A percentile compares a stretch with the other conserved stretches of the same genome.
Conservation (phyloP, 2,329 filamentous ascomycete genomes). For the Triangularia setosa region DNA sequence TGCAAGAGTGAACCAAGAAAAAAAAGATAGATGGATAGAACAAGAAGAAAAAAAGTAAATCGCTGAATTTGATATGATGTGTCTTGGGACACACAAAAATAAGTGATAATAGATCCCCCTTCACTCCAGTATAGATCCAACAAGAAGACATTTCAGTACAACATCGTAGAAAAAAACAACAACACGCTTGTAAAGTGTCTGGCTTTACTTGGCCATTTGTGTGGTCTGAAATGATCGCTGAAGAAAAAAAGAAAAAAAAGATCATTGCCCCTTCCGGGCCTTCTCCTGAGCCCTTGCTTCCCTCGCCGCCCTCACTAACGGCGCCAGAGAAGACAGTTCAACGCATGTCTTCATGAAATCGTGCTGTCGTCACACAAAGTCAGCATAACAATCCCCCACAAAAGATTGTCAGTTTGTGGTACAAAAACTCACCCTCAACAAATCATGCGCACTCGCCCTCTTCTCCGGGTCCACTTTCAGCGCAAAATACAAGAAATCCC, state of each 20-base stretch:
- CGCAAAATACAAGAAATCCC: constrained; percentile 87
- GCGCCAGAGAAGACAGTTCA: constrained; percentile 72
- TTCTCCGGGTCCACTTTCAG: constrained; percentile 97
- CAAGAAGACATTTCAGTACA: background rate
- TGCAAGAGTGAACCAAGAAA: no score
- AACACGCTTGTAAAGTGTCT: background rate
- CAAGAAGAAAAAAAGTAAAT: background rate
- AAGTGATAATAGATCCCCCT: background rate
- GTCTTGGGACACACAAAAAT: background rate
- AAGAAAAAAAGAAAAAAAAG: background rate
- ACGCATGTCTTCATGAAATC: constrained; percentile 76
- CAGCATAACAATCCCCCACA: background rate
- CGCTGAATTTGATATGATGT: background rate
- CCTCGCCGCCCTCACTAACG: constrained; percentile 80
- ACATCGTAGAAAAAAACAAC: background rate
- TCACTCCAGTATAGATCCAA: background rate
- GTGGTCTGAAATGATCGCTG: background rate
- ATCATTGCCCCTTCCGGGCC: constrained; percentile 58
- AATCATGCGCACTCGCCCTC: constrained; percentile 88
- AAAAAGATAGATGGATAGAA: background rate
- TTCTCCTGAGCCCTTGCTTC: constrained; percentile 84
- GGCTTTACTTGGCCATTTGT: background rate
- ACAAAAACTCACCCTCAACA: constrained; percentile 73
- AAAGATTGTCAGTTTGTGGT: no score
- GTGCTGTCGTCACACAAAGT: constrained; percentile 50